A percentile compares a stretch with the other conserved stretches of the same genome.
Conservation (phyloP, 352 stramenopile genomes). For the Globisporangium canariense region DNA sequence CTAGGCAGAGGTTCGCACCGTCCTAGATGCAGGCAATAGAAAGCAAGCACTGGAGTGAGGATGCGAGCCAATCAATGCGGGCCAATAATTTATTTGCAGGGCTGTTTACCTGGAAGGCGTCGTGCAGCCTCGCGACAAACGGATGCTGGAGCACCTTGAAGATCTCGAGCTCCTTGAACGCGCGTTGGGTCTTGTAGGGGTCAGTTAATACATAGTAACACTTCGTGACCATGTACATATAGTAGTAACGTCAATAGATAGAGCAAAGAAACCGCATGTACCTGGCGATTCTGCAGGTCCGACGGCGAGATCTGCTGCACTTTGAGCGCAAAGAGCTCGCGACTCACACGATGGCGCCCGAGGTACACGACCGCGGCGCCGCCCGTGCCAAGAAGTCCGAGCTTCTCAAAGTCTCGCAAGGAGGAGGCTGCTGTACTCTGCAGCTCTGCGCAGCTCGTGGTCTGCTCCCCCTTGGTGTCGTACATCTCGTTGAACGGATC, state of each 20-base stretch:
- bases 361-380: slow-evolving; percentile 30
- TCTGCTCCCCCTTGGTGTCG: not conserved
- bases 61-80: not conserved
- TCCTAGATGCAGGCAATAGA: slow-evolving; percentile 11
- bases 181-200: slow-evolving; percentile 17
- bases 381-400: slow-evolving; percentile 26
- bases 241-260: too few relatives aligned
- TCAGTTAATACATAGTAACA: not conserved
- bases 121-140: slow-evolving; percentile 26
- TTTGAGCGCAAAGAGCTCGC: slow-evolving; percentile 29
- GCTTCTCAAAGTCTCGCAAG: slow-evolving; percentile 24
- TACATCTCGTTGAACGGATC: not conserved
- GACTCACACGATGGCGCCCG: slow-evolving; percentile 20
- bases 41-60: not conserved
- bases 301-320: slow-evolving; percentile 17
- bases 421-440: not conserved
- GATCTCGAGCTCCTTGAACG: slow-evolving; percentile 26
- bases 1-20: slow-evolving; percentile 22
- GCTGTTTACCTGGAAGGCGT: slow-evolving; percentile 17
- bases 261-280: not conserved
- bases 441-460: not conserved
- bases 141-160: slow-evolving; percentile 27
- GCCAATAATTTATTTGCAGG: not conserved
- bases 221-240: too few relatives aligned
- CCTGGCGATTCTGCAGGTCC: slow-evolving; percentile 14